Conservation (phyloP, 1,139 yeast species). For the Lizanozyma gosingica region DNA sequence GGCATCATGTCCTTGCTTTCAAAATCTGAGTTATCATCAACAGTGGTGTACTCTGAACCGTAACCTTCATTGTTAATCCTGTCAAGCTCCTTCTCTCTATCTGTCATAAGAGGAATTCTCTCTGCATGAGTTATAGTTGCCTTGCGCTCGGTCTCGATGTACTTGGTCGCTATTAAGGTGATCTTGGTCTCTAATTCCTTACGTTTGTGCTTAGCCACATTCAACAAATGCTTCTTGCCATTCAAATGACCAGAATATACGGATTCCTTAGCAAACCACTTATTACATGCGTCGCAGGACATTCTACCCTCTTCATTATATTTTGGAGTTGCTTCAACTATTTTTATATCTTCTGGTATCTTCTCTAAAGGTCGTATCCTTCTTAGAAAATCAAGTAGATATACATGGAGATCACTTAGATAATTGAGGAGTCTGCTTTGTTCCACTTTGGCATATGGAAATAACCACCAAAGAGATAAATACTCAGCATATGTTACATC, state of each 20-base stretch:
- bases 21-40: conserved; percentile 19
- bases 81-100: conserved; percentile 60
- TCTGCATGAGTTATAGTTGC: conserved; percentile 57
- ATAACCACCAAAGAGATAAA: conserved; percentile 34
- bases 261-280: conserved; percentile 51
- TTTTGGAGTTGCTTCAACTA: conserved; percentile 7
- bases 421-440: conserved; percentile 33
- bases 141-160: conserved; percentile 28
- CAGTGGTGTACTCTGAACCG: conserved; percentile 27
- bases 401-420: conserved; percentile 31
- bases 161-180: conserved; percentile 16
- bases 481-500: conserved; percentile 42
- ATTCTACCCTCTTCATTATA: conserved; percentile 25
- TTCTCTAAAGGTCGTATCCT: conserved; percentile 43
- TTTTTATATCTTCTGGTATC: conserved; percentile 6
- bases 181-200: conserved; percentile 26
- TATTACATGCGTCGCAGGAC: conserved; percentile 60
- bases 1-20: conserved; percentile 19
- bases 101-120: conserved; percentile 63
- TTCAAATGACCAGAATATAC: conserved; percentile 62
- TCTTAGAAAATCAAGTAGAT: conserved; percentile 36
- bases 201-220: conserved; percentile 12
- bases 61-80: conserved; percentile 19
- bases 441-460: conserved; percentile 20
- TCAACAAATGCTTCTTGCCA: conserved; percentile 72